These are phyloP conservation scores for Coccomyxa sp. DNA, from an alignment of 139 green algal species.

Conservation along the genomic window DNA sequence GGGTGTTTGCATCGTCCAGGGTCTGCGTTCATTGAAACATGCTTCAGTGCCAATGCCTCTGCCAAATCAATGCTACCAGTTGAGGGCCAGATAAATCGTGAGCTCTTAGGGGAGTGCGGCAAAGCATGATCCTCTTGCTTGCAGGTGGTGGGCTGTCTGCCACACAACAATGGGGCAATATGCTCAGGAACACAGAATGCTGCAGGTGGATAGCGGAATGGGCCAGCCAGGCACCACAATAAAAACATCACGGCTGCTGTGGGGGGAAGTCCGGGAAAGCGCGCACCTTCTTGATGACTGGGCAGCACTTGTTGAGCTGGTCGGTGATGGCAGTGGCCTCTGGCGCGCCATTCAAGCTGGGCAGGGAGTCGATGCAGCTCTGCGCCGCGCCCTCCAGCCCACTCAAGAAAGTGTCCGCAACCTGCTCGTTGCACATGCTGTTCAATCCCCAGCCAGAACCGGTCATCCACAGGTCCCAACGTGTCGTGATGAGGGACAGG, in stretches of 20 bases:
- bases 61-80: no score
- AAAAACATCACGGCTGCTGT: neutral
- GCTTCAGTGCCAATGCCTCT: no score
- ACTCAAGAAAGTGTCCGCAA: neutral
- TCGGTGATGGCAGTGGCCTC: neutral
- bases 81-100: no score
- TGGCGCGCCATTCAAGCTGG: neutral
- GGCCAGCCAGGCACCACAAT: neutral
- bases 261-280: neutral
- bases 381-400: neutral
- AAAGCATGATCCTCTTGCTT: no score
- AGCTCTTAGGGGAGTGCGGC: no score
- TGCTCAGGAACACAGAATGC: neutral
- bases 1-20: neutral
- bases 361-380: neutral
- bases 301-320: neutral
- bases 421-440: neutral
- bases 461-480: no score
- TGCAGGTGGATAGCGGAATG: neutral
- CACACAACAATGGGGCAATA: neutral
- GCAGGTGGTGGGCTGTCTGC: no score
- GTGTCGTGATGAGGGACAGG: neutral
- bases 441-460: no score
- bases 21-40: neutral
- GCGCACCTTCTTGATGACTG: neutral